Base-by-base conservation (phyloP, 352 stramenopile genomes). In the Phytophthora gonapodyides region DNA sequence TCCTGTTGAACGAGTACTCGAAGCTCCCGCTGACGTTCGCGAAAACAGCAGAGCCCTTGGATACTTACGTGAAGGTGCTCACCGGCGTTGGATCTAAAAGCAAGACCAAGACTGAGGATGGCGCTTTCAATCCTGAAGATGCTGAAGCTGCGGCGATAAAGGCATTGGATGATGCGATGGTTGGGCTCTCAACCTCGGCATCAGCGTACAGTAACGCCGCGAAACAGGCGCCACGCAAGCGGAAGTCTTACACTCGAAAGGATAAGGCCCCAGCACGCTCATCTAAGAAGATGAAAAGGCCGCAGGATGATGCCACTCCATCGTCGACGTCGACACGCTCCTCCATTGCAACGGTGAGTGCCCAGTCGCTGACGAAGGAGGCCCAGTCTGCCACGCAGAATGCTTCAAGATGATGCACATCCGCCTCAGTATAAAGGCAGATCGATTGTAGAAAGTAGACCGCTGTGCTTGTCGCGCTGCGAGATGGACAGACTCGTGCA, bases 1-100 rank as follows among this genome's bases (percentile, higher is more conserved):
- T 76, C 24, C 62, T 95, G 12, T 67, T 95, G 67, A 96, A 95
- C 59, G 87, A 96, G 54, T 96, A 96, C 69, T 89, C 85, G 30
- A 96, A 96, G 65, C 76, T 96, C 12, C 87, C 87, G 13, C 56
- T 96, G 17, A 93, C 87, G 11, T 93, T 72, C 45, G 48, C 56
- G 9, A 53, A 73, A n/a, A 64, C 67, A 2, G 67, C 69, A 40
- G 50, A 66, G 16, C 69, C 67, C 9, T 65, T 90, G 30, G 55
- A 84, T 48, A 51, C 44, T 4, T 84, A 82, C 11, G 46, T 80
- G 9, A 71, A 75, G n/a, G 15, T 71, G 37, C 48, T 76, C 24
- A 46, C 47, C n/a, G 62, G 66, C 5, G 40, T 27, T 47, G 57
- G 48, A 6, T 31, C 24, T 2, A 55, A 72, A 38, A 61, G 21